phyloP scores from a whole-genome alignment of 495 filamentous ascomycete genomes.

The Trichoderma virens region DNA sequence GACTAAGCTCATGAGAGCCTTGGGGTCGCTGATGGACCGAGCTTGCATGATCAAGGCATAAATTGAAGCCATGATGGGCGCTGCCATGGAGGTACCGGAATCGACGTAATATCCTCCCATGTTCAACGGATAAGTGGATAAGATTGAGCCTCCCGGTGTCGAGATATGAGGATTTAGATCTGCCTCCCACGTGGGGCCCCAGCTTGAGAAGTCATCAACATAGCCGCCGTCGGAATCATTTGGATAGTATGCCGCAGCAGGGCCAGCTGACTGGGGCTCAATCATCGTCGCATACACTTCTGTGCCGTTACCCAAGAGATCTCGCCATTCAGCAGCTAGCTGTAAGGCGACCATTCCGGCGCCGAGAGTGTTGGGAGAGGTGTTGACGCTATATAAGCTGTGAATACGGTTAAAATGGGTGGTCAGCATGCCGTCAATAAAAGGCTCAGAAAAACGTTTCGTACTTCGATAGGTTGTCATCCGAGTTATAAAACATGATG shows the following conservation, averaged over 20 bases:
- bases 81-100: slow-evolving; percentile 55
- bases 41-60: slow-evolving; percentile 45
- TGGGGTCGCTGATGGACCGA: slow-evolving; percentile 41
- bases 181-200: slow-evolving; percentile 50
- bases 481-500: slow-evolving; percentile 47
- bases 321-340: slow-evolving; percentile 38
- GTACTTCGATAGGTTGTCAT: slow-evolving; percentile 21
- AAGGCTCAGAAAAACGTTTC: neutral
- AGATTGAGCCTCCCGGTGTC: slow-evolving; percentile 47
- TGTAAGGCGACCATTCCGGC: slow-evolving; percentile 38
- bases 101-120: slow-evolving; percentile 47
- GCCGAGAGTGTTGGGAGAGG: slow-evolving; percentile 24
- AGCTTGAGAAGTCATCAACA: slow-evolving; percentile 43
- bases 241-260: slow-evolving; percentile 24
- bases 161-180: slow-evolving; percentile 47
- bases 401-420: neutral
- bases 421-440: neutral
- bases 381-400: slow-evolving; percentile 23
- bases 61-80: slow-evolving; percentile 46
- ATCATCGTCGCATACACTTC: slow-evolving; percentile 34
- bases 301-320: slow-evolving; percentile 26
- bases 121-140: slow-evolving; percentile 47
- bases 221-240: slow-evolving; percentile 37
- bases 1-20: slow-evolving; percentile 35
- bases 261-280: slow-evolving; percentile 32